Base-by-base conservation (phyloP, 1,139 yeast species). In the Blastobotrys indianensis region DNA sequence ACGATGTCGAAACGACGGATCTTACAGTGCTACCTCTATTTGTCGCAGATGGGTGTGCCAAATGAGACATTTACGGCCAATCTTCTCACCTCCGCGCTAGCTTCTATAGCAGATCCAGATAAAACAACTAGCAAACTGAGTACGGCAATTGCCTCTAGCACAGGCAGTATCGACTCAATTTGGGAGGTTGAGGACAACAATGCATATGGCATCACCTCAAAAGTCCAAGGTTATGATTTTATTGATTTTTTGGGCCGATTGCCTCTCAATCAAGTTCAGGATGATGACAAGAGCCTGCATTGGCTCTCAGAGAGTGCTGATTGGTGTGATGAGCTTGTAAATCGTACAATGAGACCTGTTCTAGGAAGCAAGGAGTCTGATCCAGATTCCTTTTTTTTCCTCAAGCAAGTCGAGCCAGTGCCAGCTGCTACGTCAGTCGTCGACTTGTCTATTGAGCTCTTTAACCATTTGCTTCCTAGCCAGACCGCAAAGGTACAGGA, bases 401-500 rank as follows among this genome's bases (percentile, higher is more conserved):
- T 46, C 13, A 37, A 43, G 6, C 35, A 41, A 13, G 17, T 10
- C n/a, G 38, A 23, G 25, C 16, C 52, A 2, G 56, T 59, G 9
- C 61, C 68, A n/a, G 55, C 64, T n/a, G 51, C 57, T 4, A 60
- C 68, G 1, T 73, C 86, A 23, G 72, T 85, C 10, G 76, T 87
- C 17, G 96, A 92, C 63, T 64, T 77, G 1, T 82, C 96, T 0
- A 81, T 92, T 57, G 88, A 83, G 50, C 70, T 88, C 4, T 85
- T 88, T 58, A 80, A 85, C 9, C 60, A 75, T 7, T 73, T 84
- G 0, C 84, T 92, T 54, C 87, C 95, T 0, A 71, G 74, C 50
- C 75, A 92, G 55, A 78, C 90, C n/a, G 65, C 78, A 8, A 85
- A 87, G 52, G 84, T 92, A 47, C 97, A 92, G 59, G 82, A 84